Percentiles rank a stretch among this genome's conserved stretches.
phyloP scores from a whole-genome alignment of 768 basidiomycete species.

The Boletus rubroflammeus region DNA sequence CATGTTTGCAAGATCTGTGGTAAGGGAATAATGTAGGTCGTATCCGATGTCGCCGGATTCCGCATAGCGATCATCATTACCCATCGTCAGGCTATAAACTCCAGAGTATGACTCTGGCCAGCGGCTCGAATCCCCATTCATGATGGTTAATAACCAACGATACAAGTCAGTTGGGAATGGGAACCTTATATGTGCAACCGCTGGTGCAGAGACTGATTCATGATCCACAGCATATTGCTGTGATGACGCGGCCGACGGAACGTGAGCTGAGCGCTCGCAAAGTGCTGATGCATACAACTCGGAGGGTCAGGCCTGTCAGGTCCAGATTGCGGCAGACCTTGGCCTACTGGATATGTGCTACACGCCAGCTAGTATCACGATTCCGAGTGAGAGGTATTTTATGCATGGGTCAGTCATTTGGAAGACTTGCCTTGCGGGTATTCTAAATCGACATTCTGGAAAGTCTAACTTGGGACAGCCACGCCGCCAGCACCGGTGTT shows the following conservation, averaged over 20 bases:
- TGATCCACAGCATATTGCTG: constrained; percentile 27
- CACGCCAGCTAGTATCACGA: constrained; percentile 20
- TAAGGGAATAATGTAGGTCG: background rate
- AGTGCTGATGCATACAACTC: background rate
- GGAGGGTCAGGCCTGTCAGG: background rate
- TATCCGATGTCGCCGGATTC: background rate
- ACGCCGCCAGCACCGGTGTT: background rate
- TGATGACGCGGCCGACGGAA: constrained; percentile 1
- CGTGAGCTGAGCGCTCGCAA: background rate
- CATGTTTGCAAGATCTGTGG: background rate
- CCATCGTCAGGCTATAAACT: background rate
- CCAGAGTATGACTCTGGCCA: constrained; percentile 7
- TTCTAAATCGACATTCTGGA: constrained; percentile 17
- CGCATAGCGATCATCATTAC: background rate
- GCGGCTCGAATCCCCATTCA: constrained; percentile 5
- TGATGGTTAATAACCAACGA: constrained; percentile 5
- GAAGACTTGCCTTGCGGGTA: background rate
- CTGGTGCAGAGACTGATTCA: background rate
- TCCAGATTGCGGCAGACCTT: constrained; percentile 3
- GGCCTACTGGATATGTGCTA: background rate
- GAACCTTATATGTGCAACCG: constrained; percentile 15
- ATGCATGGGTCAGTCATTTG: background rate
- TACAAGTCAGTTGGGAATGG: background rate
- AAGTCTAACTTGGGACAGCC: constrained; percentile 13
- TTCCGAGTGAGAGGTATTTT: constrained; percentile 12